These are phyloP conservation scores for Micractinium conductrix DNA, from an alignment of 139 green algal species.

Conservation along the genomic window DNA sequence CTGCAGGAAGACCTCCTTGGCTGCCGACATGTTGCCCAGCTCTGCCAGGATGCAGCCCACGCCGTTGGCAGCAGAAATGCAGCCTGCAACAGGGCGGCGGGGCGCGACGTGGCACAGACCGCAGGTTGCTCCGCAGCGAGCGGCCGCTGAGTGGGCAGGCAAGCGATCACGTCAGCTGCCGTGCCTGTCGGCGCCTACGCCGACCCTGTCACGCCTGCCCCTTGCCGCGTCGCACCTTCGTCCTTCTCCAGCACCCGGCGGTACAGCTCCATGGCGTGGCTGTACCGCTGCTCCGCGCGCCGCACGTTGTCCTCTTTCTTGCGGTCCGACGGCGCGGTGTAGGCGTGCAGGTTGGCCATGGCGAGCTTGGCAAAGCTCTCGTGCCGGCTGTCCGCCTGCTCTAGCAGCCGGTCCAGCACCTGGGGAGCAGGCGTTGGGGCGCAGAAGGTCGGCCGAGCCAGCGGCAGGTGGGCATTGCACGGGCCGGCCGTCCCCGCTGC, in stretches of 20 bases:
- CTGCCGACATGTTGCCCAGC: constrained; percentile 66
- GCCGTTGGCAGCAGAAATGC: constrained; percentile 90
- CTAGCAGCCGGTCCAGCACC: constrained; percentile 51
- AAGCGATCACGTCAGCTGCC: too few relatives aligned
- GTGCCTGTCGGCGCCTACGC: not conserved
- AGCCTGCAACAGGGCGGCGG: constrained; percentile 38
- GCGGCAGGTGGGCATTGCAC: too few relatives aligned
- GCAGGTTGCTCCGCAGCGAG: not conserved
- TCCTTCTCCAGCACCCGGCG: constrained; percentile 62
- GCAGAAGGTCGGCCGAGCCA: too few relatives aligned
- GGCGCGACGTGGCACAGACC: not conserved
- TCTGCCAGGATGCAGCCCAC: constrained; percentile 87
- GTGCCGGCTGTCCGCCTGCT: constrained; percentile 14
- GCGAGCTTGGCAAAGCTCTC: constrained; percentile 58
- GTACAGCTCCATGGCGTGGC: constrained; percentile 67
- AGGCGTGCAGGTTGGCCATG: constrained; percentile 71
- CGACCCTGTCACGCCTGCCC: not conserved
- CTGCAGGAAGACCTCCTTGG: constrained; percentile 73
- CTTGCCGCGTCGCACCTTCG: too few relatives aligned
- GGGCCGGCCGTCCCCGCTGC: too few relatives aligned
- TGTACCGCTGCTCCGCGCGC: constrained; percentile 25
- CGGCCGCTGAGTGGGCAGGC: too few relatives aligned
- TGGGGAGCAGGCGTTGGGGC: too few relatives aligned
- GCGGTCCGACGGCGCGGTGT: constrained; percentile 54
- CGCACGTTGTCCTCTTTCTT: constrained; percentile 36